Evolutionary conservation across 2,329 filamentous ascomycete genomes (phyloP).

Genomic region (Cordyceps tenuipes): DNA sequence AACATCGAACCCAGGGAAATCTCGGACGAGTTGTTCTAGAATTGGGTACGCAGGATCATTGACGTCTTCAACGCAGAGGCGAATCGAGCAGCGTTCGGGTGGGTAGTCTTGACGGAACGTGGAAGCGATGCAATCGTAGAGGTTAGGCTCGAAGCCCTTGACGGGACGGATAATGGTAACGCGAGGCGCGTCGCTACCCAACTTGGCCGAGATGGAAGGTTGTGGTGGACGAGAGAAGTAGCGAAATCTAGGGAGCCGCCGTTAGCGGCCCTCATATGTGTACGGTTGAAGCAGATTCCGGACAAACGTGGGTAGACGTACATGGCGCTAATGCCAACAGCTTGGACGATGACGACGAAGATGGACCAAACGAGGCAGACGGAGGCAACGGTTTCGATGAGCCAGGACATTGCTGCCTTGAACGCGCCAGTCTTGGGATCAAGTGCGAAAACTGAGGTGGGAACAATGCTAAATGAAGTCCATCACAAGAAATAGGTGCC

Average conservation of each 20-base stretch:
- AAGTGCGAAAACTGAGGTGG: neutral
- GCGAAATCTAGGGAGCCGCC: slow-evolving; percentile 34
- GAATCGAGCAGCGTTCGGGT: slow-evolving; percentile 62
- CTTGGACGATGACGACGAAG: slow-evolving; percentile 44
- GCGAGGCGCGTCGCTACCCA: slow-evolving; percentile 56
- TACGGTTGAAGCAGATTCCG: neutral
- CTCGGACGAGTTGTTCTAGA: slow-evolving; percentile 59
- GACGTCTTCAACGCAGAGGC: slow-evolving; percentile 70
- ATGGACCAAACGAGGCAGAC: slow-evolving; percentile 45
- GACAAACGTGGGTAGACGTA: slow-evolving; percentile 27
- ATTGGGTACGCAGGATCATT: slow-evolving; percentile 70
- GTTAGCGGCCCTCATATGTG: neutral
- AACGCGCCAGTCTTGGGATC: slow-evolving; percentile 7
- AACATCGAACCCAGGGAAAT: slow-evolving; percentile 66
- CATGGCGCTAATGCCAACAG: slow-evolving; percentile 49
- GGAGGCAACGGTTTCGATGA: slow-evolving; percentile 33
- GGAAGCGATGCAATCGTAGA: slow-evolving; percentile 87
- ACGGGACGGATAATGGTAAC: slow-evolving; percentile 89
- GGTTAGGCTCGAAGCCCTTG: slow-evolving; percentile 80
- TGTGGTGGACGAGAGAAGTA: slow-evolving; percentile 42
- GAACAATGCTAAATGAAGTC: neutral
- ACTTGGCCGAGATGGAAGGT: slow-evolving; percentile 42
- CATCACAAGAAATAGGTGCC: neutral
- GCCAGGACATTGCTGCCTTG: slow-evolving; percentile 20
- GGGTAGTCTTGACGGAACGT: slow-evolving; percentile 81